Base-by-base conservation (phyloP, 2,329 filamentous ascomycete species). In the Beauveria scarabaeidicola region DNA sequence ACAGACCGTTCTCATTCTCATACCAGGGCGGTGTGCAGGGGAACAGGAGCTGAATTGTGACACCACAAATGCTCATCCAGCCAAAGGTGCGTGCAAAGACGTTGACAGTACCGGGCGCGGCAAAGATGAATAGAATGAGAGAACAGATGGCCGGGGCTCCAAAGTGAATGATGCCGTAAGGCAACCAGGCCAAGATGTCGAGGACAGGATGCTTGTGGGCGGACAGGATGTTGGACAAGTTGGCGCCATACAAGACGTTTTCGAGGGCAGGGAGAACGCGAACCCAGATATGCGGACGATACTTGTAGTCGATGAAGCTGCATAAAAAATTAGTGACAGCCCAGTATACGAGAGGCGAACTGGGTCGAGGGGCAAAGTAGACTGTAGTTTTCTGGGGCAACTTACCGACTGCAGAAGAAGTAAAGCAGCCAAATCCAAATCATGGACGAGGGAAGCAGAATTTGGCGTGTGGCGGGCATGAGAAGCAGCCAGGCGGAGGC, bases 21-120 rank as follows among this genome's bases (percentile, higher is more conserved):
- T 97, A 97, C 93, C 93, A 97, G 1, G 93, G 93, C 27, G 93
- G 90, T 25, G 92, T 94, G 78, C 93, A 97, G 1, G 93, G 93
- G 75, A 97, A 95, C 63, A 91, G 74, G 58, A 97, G 81, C 75
- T 97, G 92, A 64, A 96, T 92, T 36, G 87, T 84, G 60, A 97
- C 93, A 57, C 91, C 93, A 13, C 87, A 78, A 64, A 96, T 84
- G 75, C 91, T 94, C 84, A 97, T 88, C 81, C 93, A 97, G 61
- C 93, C 93, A 67, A 97, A 96, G 54, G 88, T 85, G 66, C 88
- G 87, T 17, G 90, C 91, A 70, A 92, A 97, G 19, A 91, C 86
- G 10, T 91, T 90, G 1, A 90, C 82, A 0, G 89, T 92, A 63
- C 90, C 90, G 1, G 93, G 93, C 1, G 93, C 89, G 8, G 85